Evolutionary conservation across 1,284 basidiomycete species (phyloP).

Genomic region (Bjerkandera adusta): DNA sequence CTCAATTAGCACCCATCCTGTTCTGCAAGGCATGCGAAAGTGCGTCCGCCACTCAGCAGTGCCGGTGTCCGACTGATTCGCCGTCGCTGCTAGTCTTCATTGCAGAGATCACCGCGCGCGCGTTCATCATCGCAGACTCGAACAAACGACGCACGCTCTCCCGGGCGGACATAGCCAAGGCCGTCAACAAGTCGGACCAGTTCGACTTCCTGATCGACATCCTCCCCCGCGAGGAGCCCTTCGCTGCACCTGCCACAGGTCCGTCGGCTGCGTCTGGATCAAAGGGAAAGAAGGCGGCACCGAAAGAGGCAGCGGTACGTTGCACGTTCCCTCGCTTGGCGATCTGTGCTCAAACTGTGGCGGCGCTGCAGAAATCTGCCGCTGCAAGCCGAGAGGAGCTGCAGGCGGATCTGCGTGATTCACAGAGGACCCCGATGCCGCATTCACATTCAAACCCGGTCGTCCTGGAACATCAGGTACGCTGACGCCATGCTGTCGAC

Average conservation of each 20-base stretch:
- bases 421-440: not conserved
- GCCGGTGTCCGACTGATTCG: conserved; percentile 7
- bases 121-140: conserved; percentile 91
- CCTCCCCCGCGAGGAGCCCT: conserved; percentile 76
- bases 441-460: not conserved
- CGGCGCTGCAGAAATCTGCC: not conserved
- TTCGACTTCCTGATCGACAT: conserved; percentile 94
- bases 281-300: conserved; percentile 29
- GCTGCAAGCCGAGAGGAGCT: conserved; percentile 6
- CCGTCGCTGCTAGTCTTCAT: conserved; percentile 75
- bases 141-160: conserved; percentile 91
- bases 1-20: conserved; percentile 74
- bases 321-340: too few relatives aligned
- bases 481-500: too few relatives aligned
- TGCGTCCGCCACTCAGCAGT: conserved; percentile 40
- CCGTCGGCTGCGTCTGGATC: conserved; percentile 25
- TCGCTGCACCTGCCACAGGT: conserved; percentile 12
- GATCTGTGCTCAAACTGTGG: too few relatives aligned
- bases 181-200: conserved; percentile 86
- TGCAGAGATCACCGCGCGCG: conserved; percentile 89
- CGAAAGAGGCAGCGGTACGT: conserved; percentile 5
- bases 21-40: conserved; percentile 97
- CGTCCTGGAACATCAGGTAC: too few relatives aligned
- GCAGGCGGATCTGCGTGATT: too few relatives aligned
- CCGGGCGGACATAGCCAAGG: conserved; percentile 87